Evolutionary conservation across 1,284 basidiomycete species (phyloP).

Genomic region (Trametes hirsuta): DNA sequence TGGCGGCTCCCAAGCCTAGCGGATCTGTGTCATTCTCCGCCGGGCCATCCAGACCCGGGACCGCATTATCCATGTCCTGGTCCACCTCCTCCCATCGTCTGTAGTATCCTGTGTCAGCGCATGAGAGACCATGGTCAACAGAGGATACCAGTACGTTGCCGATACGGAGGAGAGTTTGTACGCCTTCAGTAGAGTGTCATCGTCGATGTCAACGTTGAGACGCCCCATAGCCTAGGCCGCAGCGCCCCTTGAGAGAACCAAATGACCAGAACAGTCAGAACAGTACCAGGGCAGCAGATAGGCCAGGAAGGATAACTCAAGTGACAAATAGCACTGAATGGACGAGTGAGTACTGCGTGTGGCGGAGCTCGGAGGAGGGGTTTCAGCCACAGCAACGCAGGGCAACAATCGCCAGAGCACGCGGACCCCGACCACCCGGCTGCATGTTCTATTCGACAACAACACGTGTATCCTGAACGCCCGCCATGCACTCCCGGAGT

Average conservation of each 20-base stretch:
- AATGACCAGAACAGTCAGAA: too few species aligned
- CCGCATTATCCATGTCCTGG: conserved; percentile 71
- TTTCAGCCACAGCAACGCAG: conserved; percentile 16
- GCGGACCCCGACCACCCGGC: conserved; percentile 3
- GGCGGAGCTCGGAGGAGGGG: background rate
- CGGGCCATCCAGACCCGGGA: conserved; percentile 61
- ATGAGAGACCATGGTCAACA: too few species aligned
- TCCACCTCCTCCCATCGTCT: conserved; percentile 85
- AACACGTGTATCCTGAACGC: conserved; percentile 13
- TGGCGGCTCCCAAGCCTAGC: conserved; percentile 60
- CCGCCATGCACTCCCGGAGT: background rate
- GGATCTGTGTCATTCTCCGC: conserved; percentile 68
- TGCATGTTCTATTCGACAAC: background rate
- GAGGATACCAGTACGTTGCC: conserved; percentile 53
- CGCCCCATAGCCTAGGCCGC: conserved; percentile 41
- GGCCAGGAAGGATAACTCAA: background rate
- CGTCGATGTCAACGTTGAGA: conserved; percentile 70
- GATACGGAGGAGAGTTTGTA: conserved; percentile 72
- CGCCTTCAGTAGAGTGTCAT: conserved; percentile 72
- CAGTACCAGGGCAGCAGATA: background rate
- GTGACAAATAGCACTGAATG: too few species aligned
- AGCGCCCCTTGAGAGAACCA: background rate
- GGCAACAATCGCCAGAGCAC: background rate
- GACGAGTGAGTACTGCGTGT: background rate
- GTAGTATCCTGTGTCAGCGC: background rate